phyloP scores from a whole-genome alignment of 768 basidiomycete species.

The Megacollybia marginata region DNA sequence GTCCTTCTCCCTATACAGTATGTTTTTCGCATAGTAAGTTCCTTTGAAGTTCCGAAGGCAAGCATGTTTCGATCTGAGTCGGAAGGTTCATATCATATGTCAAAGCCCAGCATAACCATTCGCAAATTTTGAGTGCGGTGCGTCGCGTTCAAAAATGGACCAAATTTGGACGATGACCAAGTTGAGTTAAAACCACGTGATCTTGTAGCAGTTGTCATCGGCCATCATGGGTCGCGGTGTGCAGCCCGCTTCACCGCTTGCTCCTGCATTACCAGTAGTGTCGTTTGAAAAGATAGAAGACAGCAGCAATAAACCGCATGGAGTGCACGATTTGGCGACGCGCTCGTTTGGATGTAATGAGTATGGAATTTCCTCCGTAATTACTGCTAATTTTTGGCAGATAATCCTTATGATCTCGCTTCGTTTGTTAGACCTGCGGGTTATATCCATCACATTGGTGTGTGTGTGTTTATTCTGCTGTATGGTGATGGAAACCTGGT shows the following conservation, averaged over 20 bases:
- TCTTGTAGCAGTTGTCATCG: too few relatives aligned
- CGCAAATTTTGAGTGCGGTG: too few relatives aligned
- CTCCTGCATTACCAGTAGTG: constrained; percentile 49
- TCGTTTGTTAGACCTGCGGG: constrained; percentile 74
- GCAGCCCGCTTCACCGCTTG: background rate
- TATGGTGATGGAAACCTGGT: background rate
- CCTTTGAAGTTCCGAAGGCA: too few relatives aligned
- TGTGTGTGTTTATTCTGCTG: constrained; percentile 11
- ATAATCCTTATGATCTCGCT: constrained; percentile 56
- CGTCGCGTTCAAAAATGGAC: too few relatives aligned
- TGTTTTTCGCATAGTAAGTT: too few relatives aligned
- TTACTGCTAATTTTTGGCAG: constrained; percentile 16
- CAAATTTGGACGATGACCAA: too few relatives aligned
- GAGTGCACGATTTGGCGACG: constrained; percentile 56
- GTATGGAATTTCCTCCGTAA: background rate
- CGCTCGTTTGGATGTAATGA: constrained; percentile 69
- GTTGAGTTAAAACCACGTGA: too few relatives aligned
- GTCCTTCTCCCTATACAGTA: too few relatives aligned
- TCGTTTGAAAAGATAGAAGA: constrained; percentile 61
- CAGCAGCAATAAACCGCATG: constrained; percentile 51
- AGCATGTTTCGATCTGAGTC: too few relatives aligned
- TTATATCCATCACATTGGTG: constrained; percentile 90
- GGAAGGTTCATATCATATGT: too few relatives aligned
- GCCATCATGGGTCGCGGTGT: background rate
- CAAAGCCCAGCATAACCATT: too few relatives aligned